phyloP scores from a whole-genome alignment of 441 rosid genomes.

The Adansonia gregorii region DNA sequence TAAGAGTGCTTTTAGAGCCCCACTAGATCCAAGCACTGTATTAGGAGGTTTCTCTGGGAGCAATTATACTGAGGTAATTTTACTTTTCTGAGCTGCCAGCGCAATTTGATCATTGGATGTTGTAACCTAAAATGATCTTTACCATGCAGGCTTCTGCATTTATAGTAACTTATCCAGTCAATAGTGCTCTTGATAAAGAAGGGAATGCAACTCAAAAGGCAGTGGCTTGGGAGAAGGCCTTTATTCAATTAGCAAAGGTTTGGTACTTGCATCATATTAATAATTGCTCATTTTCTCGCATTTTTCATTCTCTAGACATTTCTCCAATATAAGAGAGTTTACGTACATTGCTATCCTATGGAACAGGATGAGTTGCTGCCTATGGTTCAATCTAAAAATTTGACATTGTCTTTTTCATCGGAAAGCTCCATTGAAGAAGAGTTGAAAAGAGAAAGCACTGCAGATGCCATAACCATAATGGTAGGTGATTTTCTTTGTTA shows the following conservation, averaged over 20 bases:
- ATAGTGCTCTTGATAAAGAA: conserved; percentile 66
- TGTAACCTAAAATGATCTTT: conserved; percentile 36
- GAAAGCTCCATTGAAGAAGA: conserved; percentile 98
- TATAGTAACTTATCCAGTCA: conserved; percentile 88
- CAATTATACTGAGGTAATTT: conserved; percentile 83
- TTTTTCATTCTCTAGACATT: conserved; percentile 14
- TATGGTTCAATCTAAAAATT: conserved; percentile 65
- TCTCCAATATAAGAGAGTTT: conserved; percentile 20
- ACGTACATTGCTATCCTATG: conserved; percentile 24
- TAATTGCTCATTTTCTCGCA: conserved; percentile 9
- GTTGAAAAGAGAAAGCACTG: conserved; percentile 95
- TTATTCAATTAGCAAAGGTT: conserved; percentile 88
- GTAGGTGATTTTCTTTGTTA: conserved; percentile 42
- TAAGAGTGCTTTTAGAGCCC: conserved; percentile 95
- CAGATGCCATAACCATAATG: conserved; percentile 90
- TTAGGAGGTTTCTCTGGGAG: conserved; percentile 92
- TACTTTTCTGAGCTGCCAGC: conserved; percentile 28
- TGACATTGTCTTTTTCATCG: conserved; percentile 89
- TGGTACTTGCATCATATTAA: conserved; percentile 27
- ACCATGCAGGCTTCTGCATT: conserved; percentile 90
- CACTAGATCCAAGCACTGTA: conserved; percentile 95
- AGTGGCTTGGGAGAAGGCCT: conserved; percentile 97
- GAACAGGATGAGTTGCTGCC: conserved; percentile 86
- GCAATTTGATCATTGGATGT: conserved; percentile 26
- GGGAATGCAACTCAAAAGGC: conserved; percentile 77